Evolutionary conservation across 257 asterid species (phyloP).

Genomic region (Fraxinus quadrangulata): DNA sequence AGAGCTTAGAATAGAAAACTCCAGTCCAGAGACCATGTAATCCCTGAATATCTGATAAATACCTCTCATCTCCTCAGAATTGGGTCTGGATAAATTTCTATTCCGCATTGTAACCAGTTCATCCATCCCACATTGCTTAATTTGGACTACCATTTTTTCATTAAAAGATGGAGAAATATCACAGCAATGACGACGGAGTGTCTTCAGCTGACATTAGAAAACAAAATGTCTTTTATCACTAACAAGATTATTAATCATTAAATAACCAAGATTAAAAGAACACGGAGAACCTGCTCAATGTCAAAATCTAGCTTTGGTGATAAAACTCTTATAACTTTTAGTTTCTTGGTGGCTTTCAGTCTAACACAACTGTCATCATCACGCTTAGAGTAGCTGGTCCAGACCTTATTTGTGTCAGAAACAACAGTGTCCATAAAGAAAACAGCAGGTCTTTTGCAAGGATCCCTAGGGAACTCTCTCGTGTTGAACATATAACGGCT

Average conservation of each 20-base stretch:
- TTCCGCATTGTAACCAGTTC: slow-evolving; percentile 58
- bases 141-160: slow-evolving; percentile 44
- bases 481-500: slow-evolving; percentile 66
- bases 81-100: slow-evolving; percentile 13
- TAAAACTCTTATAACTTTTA: slow-evolving; percentile 49
- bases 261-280: not conserved
- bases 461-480: slow-evolving; percentile 51
- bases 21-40: too few species aligned
- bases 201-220: slow-evolving; percentile 43
- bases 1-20: too few species aligned
- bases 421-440: slow-evolving; percentile 47
- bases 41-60: not conserved
- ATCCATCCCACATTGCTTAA: slow-evolving; percentile 57
- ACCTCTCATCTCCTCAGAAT: not conserved
- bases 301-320: slow-evolving; percentile 37
- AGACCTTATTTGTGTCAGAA: slow-evolving; percentile 38
- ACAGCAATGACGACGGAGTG: slow-evolving; percentile 75
- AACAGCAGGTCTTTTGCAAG: slow-evolving; percentile 63
- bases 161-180: slow-evolving; percentile 49
- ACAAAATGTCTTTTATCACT: slow-evolving; percentile 18
- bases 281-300: slow-evolving; percentile 49
- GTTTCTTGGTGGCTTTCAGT: slow-evolving; percentile 30
- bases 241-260: slow-evolving; percentile 14
- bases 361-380: slow-evolving; percentile 43
- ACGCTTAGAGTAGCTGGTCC: slow-evolving; percentile 49